Evolutionary conservation across 2,329 filamentous ascomycete genomes (phyloP).

Genomic region (Talaromyces sp.): DNA sequence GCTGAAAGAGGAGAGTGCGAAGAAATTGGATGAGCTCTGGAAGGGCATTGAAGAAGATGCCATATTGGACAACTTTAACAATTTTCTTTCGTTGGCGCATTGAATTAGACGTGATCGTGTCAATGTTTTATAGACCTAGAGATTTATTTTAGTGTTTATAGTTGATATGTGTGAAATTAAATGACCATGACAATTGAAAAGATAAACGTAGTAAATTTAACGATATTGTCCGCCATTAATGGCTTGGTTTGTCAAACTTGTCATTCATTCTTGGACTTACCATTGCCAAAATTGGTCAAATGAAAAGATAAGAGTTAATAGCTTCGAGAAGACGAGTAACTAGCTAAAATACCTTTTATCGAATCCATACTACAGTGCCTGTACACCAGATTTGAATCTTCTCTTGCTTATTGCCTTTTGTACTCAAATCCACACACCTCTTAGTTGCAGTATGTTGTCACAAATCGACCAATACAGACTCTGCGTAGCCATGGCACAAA

Average conservation of each 20-base stretch:
- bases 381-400: too few species aligned
- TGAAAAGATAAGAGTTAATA: too few species aligned
- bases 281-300: too few species aligned
- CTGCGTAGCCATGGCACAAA: too few species aligned
- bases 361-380: too few species aligned
- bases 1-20: not conserved
- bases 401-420: too few species aligned
- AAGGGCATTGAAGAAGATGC: conserved; percentile 8
- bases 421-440: too few species aligned
- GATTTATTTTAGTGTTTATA: not conserved
- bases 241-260: too few species aligned
- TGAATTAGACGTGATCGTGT: not conserved
- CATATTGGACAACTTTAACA: conserved; percentile 7
- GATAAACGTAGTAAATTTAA: not conserved
- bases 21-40: conserved; percentile 7
- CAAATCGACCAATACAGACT: not conserved
- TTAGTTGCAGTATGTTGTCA: not conserved
- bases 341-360: too few species aligned
- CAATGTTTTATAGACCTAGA: not conserved
- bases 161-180: not conserved
- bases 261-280: too few species aligned
- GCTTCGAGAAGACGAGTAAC: too few species aligned
- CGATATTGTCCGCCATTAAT: too few species aligned
- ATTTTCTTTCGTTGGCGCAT: not conserved
- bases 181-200: not conserved